A percentile compares a stretch with the other conserved stretches of the same genome.
Evolutionary conservation across 306 rosid genomes (phyloP).

Genomic region (Comarum palustre): DNA sequence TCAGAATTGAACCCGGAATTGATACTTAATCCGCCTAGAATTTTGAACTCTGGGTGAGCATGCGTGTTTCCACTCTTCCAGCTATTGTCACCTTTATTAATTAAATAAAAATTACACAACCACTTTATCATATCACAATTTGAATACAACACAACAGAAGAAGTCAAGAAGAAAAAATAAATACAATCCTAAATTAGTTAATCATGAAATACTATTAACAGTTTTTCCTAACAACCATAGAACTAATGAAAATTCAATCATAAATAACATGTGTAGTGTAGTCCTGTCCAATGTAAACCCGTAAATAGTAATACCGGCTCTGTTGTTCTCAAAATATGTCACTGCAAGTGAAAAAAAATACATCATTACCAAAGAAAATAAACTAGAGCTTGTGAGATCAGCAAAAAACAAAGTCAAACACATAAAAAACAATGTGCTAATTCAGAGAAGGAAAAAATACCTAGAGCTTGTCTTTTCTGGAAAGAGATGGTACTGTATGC

Average conservation of each 20-base stretch:
- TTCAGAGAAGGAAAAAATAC: conserved; percentile 30
- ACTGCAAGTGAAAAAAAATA: conserved; percentile 37
- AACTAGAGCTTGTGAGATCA: background rate
- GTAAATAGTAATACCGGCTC: conserved; percentile 74
- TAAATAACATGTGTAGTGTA: conserved; percentile 74
- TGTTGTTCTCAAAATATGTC: conserved; percentile 77
- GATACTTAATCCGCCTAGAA: no score
- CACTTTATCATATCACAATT: background rate
- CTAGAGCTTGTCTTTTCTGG: conserved; percentile 92
- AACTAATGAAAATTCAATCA: conserved; percentile 65
- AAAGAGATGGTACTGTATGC: conserved; percentile 78
- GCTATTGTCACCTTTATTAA: no score
- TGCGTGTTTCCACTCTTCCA: no score
- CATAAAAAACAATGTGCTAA: background rate
- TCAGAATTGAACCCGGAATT: no score
- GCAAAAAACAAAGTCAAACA: background rate
- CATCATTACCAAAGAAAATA: background rate
- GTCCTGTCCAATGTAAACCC: conserved; percentile 80
- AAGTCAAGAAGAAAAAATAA: background rate
- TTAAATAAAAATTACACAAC: no score
- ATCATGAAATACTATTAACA: conserved; percentile 45
- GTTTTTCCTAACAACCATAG: conserved; percentile 95
- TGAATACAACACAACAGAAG: background rate
- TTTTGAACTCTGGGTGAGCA: no score
- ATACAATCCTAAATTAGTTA: background rate